phyloP scores from a whole-genome alignment of 352 stramenopile genomes.

The Pythium pectinolyticum region DNA sequence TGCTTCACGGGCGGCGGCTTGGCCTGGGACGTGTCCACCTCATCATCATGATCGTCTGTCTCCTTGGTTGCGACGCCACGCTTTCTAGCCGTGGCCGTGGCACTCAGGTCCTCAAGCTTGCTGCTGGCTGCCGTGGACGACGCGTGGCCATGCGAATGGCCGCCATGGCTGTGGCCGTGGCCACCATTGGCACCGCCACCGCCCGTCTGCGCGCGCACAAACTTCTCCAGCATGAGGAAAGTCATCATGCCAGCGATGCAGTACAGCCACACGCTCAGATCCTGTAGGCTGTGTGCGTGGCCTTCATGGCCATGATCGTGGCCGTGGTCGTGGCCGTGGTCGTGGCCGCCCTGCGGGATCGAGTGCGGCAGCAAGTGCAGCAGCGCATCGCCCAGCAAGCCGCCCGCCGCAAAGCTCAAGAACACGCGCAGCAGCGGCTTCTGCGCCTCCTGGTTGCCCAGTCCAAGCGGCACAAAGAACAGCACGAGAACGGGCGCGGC shows the following conservation, averaged over 20 bases:
- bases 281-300: constrained; percentile 60
- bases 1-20: constrained; percentile 34
- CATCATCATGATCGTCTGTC: constrained; percentile 26
- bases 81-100: constrained; percentile 3
- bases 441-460: constrained; percentile 53
- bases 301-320: constrained; percentile 37
- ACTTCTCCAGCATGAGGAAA: constrained; percentile 84
- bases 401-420: constrained; percentile 87
- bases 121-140: constrained; percentile 30
- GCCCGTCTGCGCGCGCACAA: constrained; percentile 66
- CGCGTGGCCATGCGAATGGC: constrained; percentile 28
- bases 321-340: constrained; percentile 32
- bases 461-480: constrained; percentile 66
- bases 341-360: constrained; percentile 36
- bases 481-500: constrained; percentile 68
- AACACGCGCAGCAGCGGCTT: constrained; percentile 80
- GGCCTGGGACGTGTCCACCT: constrained; percentile 15
- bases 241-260: constrained; percentile 69
- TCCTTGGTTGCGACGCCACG: constrained; percentile 29
- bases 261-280: constrained; percentile 76
- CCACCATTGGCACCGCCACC: constrained; percentile 27
- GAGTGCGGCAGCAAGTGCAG: constrained; percentile 90
- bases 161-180: constrained; percentile 29
- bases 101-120: neutral
- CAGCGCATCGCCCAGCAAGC: constrained; percentile 88